Evolutionary conservation across 805 yeast species (phyloP), one percentile per base, ranked within the genome.

Genomic region (Candida hungchunana): DNA sequence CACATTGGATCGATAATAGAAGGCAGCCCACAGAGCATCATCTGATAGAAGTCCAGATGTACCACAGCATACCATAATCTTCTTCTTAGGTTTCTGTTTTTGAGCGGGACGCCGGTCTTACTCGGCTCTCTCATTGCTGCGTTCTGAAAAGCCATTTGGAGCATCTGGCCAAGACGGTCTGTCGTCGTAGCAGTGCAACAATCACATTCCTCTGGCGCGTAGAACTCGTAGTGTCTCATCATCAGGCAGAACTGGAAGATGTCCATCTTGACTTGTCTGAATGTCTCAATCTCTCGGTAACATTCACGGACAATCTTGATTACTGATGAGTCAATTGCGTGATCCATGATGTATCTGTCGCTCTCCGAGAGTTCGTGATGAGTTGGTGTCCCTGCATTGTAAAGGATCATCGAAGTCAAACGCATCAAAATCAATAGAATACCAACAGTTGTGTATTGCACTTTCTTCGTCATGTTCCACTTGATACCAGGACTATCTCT

Each of bases 151-250:
- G 50, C 56, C 41, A 42, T 43, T 12, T 53, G 39, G 4, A 53
- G 18, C 20, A 54, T 26, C 18, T 37, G 40, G 3, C 57, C 59
- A 16, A 54, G 24, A 8, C 37, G 26, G 7, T 44, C 47, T 1
- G 50, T 29, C 5, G 40, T 35, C 3, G 46, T 42, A 7, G 43
- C 33, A n/a, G 39, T 37, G 10, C 42, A 26, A 39, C 58, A 53
- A 22, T 48, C 51, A 38, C 47, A 38, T 10, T 51, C 55, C 32
- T 54, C 59, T 1, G 53, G 56, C 2, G 53, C 39, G 14, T 32
- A 34, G 10, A 39, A 34, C 13, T 34, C 44, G 27, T 45, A 54
- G 16, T 37, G 39, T 15, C 39, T 34, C 21, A 34, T 35, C 34
- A 53, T 26, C 15, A 48, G 13, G 7, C 29, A 26, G 20, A 54